Evolutionary conservation across 2,329 filamentous ascomycete species (phyloP), one percentile per base, ranked within the genome.

Genomic region (Colletotrichum orbiculare): DNA sequence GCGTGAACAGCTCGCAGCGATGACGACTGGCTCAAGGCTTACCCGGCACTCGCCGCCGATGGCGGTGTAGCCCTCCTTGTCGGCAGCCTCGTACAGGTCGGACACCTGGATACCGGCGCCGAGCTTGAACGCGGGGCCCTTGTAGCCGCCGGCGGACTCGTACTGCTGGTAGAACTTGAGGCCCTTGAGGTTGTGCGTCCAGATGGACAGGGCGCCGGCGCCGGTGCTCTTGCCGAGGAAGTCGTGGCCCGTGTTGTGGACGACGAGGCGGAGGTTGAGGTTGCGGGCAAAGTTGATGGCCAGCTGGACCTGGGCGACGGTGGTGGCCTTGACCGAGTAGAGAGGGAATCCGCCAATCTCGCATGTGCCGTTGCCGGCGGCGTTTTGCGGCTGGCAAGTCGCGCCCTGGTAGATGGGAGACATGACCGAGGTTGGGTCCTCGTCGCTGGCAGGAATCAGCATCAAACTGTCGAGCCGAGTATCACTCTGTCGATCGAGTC

Each of bases 221-320:
- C 85, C 86, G 0, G 84, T 85, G 0, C 81, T 84, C 60, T 82
- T 83, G 34, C 84, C 86, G 41, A 78, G 74, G 68, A 82, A 85
- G 68, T 85, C 83, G 69, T 87, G 85, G 35, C 83, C 84, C 0
- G 83, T 87, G 73, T 86, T 84, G 63, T 78, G 79, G 55, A 86
- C 75, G 46, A 85, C 79, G n/a, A 86, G 72, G 2, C 83, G 83
- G 46, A 85, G 74, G 69, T 84, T 83, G 8, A 75, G 70, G 34
- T 76, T 76, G 8, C 78, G 76, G 12, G 82, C 82, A 66, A 85
- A 81, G 66, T 82, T 82, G 46, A 84, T 71, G 1, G 80, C 77
- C 2, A 80, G 74, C 73, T 83, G 82, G 42, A 84, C 75, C 50
- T 84, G 79, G 4, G 76, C 75, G 0, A 82, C 79, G 17, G 73